These are phyloP conservation scores for Didymella arachidicola DNA, from an alignment of 2,329 filamentous ascomycete species.

Conservation along the genomic window DNA sequence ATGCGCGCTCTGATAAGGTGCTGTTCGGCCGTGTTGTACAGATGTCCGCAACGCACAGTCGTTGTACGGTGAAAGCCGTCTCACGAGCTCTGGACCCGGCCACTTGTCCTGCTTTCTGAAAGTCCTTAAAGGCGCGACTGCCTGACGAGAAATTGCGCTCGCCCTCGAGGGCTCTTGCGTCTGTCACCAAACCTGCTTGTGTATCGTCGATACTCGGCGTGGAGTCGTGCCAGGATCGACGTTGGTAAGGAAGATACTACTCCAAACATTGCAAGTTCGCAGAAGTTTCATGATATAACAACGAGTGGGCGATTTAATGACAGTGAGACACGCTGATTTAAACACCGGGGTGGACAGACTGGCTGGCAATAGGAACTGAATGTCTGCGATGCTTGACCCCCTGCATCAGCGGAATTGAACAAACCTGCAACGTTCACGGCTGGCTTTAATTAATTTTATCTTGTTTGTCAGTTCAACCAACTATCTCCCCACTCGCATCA, in stretches of 20 bases:
- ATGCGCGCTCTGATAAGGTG: background rate
- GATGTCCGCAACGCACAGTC: background rate
- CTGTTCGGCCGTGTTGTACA: background rate
- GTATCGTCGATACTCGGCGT: background rate
- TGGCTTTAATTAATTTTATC: background rate
- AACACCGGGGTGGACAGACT: background rate
- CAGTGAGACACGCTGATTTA: background rate
- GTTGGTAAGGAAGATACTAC: background rate
- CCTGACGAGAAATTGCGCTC: conserved; percentile 9
- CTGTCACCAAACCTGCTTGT: too few species aligned
- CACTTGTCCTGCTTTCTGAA: conserved; percentile 2
- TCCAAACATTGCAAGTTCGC: background rate
- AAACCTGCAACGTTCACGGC: background rate
- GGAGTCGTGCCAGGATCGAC: background rate
- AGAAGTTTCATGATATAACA: background rate
- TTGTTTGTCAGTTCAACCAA: background rate
- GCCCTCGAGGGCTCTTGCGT: background rate
- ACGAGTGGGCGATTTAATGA: background rate
- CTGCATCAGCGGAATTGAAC: background rate
- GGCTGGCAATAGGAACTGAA: background rate
- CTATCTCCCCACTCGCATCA: too few species aligned
- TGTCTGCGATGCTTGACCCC: background rate
- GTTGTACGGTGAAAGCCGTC: background rate
- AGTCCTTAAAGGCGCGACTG: background rate
- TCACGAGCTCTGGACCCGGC: background rate